A percentile compares a stretch with the other conserved stretches of the same genome.
phyloP scores from a whole-genome alignment of 106 monocot species.

The Phalaenopsis aphrodite region DNA sequence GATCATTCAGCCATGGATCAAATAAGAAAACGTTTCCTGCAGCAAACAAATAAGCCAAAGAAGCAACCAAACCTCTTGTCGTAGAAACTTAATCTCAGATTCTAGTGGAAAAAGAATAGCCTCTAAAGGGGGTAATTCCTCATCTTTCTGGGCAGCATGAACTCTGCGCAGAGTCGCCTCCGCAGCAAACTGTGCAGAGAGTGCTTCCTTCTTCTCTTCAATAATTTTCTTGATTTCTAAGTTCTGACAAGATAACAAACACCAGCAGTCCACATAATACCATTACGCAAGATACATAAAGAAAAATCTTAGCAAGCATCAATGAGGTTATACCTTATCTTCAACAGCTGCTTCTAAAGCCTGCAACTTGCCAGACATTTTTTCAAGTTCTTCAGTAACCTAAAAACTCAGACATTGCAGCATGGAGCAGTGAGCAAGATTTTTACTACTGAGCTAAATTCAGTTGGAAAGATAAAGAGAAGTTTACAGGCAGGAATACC shows the following conservation, averaged over 20 bases:
- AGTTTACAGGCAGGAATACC: slow-evolving; percentile 19
- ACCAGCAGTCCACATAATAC: neutral
- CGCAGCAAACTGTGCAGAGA: slow-evolving; percentile 77
- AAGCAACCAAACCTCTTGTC: slow-evolving; percentile 41
- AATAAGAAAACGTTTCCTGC: neutral
- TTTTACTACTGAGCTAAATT: no score
- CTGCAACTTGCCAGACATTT: slow-evolving; percentile 48
- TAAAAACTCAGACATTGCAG: slow-evolving; percentile 13
- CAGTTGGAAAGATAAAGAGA: neutral
- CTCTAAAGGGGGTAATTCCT: slow-evolving; percentile 67
- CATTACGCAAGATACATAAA: neutral
- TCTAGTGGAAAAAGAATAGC: slow-evolving; percentile 79
- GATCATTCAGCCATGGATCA: neutral
- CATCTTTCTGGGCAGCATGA: slow-evolving; percentile 88
- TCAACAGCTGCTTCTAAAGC: slow-evolving; percentile 63
- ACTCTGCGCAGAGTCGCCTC: slow-evolving; percentile 81
- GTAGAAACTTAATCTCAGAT: slow-evolving; percentile 66
- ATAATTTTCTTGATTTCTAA: slow-evolving; percentile 63
- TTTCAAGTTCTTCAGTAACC: slow-evolving; percentile 71
- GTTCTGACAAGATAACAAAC: slow-evolving; percentile 30
- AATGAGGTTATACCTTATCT: slow-evolving; percentile 37
- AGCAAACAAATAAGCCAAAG: neutral
- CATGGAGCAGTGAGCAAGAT: neutral
- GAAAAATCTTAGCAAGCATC: neutral
- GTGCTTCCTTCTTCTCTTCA: slow-evolving; percentile 74